These are phyloP conservation scores for Suhomyces kilbournensis DNA, from an alignment of 805 yeast species.

Conservation along the genomic window DNA sequence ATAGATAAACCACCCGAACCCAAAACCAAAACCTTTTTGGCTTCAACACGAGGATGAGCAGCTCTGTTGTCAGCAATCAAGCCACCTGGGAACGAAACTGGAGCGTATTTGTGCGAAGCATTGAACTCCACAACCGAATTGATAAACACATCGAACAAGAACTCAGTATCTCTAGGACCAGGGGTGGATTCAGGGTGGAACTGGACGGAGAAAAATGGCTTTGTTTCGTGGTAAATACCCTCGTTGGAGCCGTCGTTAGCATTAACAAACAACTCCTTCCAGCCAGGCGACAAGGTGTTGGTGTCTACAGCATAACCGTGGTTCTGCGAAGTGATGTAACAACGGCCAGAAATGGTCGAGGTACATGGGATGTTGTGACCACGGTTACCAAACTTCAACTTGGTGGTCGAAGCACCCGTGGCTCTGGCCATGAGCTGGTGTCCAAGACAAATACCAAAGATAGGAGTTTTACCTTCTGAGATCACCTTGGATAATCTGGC, in stretches of 20 bases:
- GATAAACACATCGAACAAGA: conserved; percentile 90
- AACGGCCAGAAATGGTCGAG: conserved; percentile 83
- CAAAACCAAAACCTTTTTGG: conserved; percentile 86
- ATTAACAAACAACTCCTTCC: conserved; percentile 94
- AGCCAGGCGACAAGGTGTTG: conserved; percentile 65
- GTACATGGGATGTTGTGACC: conserved; percentile 98
- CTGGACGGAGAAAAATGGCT: conserved; percentile 96
- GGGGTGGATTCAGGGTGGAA: conserved; percentile 99
- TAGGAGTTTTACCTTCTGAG: conserved; percentile 71
- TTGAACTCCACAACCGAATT: conserved; percentile 70
- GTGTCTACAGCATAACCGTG: conserved; percentile 98
- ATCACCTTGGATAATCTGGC: conserved; percentile 57
- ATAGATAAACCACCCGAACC: conserved; percentile 98
- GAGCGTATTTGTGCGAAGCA: conserved; percentile 55
- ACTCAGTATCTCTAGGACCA: conserved; percentile 99
- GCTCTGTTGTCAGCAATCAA: conserved; percentile 65
- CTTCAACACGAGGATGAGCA: conserved; percentile 74
- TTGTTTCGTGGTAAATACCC: conserved; percentile 87
- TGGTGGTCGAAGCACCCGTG: conserved; percentile 87
- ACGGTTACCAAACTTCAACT: conserved; percentile 97
- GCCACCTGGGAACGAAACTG: conserved; percentile 93
- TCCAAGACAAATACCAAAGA: conserved; percentile 97
- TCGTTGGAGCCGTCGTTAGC: conserved; percentile 97
- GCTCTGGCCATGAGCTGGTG: conserved; percentile 96
- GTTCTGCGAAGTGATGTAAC: conserved; percentile 98